Base-by-base conservation (phyloP, 371 early-diverging fungal genomes). In the Sporodiniella umbellata region DNA sequence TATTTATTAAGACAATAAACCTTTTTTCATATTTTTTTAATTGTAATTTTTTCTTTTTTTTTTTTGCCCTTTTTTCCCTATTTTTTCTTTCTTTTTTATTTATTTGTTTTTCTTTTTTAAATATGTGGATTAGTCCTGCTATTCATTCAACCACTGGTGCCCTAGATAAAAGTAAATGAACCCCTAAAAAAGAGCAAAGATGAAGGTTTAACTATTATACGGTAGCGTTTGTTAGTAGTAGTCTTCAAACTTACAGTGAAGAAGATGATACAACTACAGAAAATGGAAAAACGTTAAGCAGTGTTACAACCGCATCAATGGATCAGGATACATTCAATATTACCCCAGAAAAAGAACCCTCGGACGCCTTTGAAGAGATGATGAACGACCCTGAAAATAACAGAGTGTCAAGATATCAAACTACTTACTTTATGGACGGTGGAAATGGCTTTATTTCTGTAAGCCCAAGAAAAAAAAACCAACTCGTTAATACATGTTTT, bases 371-470 rank as follows among this genome's bases (percentile, higher is more conserved):
- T 37, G 53, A 57, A 39, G 37, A 54, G 18, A 51, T 48, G 39
- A 69, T 69, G 54, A 42, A 63, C 23, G 54, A 56, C 44, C 54
- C 65, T 17, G 52, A 56, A 17, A 65, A 65, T 48, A 42, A 44
- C 28, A 48, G 50, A 38, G 51, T 64, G 17, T 58, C 66, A 22
- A 53, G 48, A 28, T 63, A 49, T 46, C 61, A 62, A 52, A 65
- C 58, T 23, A 65, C 66, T 14, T 67, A 67, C 46, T 67, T 67
- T 33, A 56, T 67, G 53, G 68, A 67, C 47, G 68, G 68, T 11
- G 63, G 68, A 24, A 59, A 57, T 15, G 46, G 68, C 47, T 68
- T 68, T 33, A 68, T 68, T 51, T 68, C 68, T 21, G 68, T 68
- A 68, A 53, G 61, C 22, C 39, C n/a, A n/a, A n/a, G n/a, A n/a